Percentiles rank a stretch among this genome's conserved stretches.
Evolutionary conservation across 2,329 filamentous ascomycete species (phyloP).

Genomic region (Whalleya microplaca): DNA sequence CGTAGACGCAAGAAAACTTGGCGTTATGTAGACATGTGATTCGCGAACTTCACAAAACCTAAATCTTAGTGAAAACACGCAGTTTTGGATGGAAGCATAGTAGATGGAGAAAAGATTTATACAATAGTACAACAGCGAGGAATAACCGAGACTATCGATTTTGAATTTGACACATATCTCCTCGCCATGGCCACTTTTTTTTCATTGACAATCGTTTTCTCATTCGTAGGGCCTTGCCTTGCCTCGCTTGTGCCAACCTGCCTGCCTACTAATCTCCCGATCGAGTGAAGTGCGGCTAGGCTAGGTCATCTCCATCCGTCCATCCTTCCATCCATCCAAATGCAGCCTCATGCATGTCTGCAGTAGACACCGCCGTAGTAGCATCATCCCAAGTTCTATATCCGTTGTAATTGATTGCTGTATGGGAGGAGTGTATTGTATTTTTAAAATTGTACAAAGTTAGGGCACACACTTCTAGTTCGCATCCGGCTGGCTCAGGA

Average conservation of each 20-base stretch:
- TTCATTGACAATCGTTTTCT: conserved; percentile 23
- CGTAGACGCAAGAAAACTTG: too few relatives aligned
- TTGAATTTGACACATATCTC: conserved; percentile 19
- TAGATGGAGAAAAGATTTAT: conserved; percentile 33
- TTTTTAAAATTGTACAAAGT: conserved; percentile 37
- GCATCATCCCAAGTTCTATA: conserved; percentile 23
- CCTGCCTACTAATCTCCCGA: too few relatives aligned
- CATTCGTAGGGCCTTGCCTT: conserved; percentile 13
- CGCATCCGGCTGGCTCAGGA: conserved; percentile 89
- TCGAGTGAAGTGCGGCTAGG: too few relatives aligned
- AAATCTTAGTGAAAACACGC: too few relatives aligned
- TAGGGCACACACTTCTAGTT: conserved; percentile 48
- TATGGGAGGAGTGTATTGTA: conserved; percentile 34
- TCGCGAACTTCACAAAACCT: too few relatives aligned
- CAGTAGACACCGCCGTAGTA: conserved; percentile 13
- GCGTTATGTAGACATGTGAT: too few relatives aligned
- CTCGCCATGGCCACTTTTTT: conserved; percentile 13
- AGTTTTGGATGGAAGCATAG: not conserved
- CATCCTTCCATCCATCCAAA: not conserved
- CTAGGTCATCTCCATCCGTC: too few relatives aligned
- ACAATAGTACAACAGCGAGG: conserved; percentile 38
- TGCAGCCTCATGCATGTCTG: conserved; percentile 15
- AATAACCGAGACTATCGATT: conserved; percentile 11
- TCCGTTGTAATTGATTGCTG: conserved; percentile 20
- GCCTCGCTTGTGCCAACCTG: too few relatives aligned